These are phyloP conservation scores for Mycena capillaripes DNA, from an alignment of 768 basidiomycete species.

Conservation along the genomic window DNA sequence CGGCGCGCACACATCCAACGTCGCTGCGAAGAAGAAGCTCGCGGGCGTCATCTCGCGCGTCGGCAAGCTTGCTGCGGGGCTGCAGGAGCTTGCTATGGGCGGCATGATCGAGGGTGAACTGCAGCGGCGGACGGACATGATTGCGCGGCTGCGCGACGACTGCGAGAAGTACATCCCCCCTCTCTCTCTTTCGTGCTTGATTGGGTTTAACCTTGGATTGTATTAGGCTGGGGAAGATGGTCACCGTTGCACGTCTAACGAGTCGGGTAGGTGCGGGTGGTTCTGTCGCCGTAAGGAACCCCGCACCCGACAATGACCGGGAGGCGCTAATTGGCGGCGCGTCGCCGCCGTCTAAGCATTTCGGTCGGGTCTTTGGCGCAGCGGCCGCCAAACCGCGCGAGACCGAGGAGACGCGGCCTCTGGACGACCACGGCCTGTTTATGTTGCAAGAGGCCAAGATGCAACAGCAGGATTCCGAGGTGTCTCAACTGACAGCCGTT, in stretches of 20 bases:
- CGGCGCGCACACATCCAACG: conserved; percentile 83
- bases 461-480: conserved; percentile 85
- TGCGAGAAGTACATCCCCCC: conserved; percentile 69
- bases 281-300: conserved; percentile 52
- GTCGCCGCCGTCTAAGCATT: conserved; percentile 50
- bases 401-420: conserved; percentile 86
- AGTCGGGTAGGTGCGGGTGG: conserved; percentile 51
- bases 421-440: conserved; percentile 87
- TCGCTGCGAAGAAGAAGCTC: conserved; percentile 88
- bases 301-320: conserved; percentile 70
- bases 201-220: not conserved
- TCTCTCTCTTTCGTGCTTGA: not conserved
- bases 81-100: conserved; percentile 72
- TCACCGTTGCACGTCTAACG: conserved; percentile 77
- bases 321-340: conserved; percentile 71
- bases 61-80: conserved; percentile 75
- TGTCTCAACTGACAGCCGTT: conserved; percentile 85
- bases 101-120: conserved; percentile 95
- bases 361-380: conserved; percentile 86
- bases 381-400: conserved; percentile 70
- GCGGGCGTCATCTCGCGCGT: conserved; percentile 84
- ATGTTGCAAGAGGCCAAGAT: conserved; percentile 87
- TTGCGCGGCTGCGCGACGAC: conserved; percentile 90
- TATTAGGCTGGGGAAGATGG: conserved; percentile 76
- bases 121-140: conserved; percentile 90